phyloP scores from a whole-genome alignment of 139 green algal genomes.

The Yamagishiella unicocca region DNA sequence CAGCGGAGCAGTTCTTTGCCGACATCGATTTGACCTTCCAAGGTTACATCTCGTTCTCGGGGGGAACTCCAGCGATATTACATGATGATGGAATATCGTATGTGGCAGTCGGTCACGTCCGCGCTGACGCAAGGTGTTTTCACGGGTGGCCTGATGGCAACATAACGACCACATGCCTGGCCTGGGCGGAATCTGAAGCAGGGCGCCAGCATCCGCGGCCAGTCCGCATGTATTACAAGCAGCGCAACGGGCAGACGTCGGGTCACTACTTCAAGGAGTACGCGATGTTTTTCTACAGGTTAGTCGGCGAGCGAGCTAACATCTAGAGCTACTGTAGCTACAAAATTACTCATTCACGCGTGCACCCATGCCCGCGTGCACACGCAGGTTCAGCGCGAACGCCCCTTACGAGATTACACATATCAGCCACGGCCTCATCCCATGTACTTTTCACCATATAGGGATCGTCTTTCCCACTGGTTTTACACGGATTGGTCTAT shows the following conservation, averaged over 20 bases:
- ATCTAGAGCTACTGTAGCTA: not conserved
- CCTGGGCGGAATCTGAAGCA: not conserved
- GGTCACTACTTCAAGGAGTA: not conserved
- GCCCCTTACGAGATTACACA: not conserved
- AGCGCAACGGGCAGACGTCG: not conserved
- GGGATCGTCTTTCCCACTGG: not conserved
- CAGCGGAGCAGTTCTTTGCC: not conserved
- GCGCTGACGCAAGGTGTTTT: not conserved
- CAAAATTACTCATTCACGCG: not conserved
- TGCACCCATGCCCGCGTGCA: not conserved
- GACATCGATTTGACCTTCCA: not conserved
- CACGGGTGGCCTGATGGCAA: not conserved
- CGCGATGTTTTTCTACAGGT: constrained; percentile 6
- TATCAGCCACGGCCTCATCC: not conserved
- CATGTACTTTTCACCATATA: not conserved
- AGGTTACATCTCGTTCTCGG: not conserved
- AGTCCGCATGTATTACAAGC: not conserved
- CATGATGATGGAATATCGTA: not conserved
- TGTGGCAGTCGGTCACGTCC: not conserved
- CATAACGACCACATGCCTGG: not conserved
- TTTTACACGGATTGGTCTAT: not conserved
- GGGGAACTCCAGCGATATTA: not conserved
- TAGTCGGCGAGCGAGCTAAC: not conserved
- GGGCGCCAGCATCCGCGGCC: not conserved
- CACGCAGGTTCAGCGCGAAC: not conserved